These are phyloP conservation scores for Cronartium quercuum DNA, from an alignment of 1,284 basidiomycete genomes.

Conservation along the genomic window DNA sequence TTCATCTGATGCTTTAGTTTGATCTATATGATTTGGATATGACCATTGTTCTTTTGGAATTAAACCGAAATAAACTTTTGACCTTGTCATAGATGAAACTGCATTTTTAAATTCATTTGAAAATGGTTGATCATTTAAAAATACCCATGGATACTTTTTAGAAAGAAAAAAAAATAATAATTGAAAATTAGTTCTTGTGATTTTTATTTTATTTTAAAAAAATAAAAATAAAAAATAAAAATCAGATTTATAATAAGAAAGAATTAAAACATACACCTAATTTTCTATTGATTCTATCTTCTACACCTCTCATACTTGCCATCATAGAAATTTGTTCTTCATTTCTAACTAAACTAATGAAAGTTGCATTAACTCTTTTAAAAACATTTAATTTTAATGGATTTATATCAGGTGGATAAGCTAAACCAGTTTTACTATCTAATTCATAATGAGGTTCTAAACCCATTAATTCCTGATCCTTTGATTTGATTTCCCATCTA, in stretches of 20 bases:
- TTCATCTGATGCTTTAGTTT: conserved; percentile 42
- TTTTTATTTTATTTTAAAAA: not conserved
- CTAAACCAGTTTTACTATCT: not conserved
- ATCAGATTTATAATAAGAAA: not conserved
- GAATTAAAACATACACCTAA: not conserved
- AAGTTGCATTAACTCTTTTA: not conserved
- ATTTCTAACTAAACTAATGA: conserved; percentile 9
- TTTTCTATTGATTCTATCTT: conserved; percentile 15
- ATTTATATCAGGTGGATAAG: conserved; percentile 9
- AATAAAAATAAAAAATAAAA: not conserved
- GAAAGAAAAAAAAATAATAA: not conserved
- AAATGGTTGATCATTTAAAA: conserved; percentile 43
- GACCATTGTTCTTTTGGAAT: conserved; percentile 46
- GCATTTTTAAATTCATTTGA: conserved; percentile 46
- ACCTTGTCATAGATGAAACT: conserved; percentile 45
- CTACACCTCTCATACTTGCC: conserved; percentile 16
- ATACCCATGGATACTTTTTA: conserved; percentile 24
- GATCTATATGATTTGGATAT: conserved; percentile 46
- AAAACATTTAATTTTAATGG: not conserved
- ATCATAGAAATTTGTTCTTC: conserved; percentile 4
- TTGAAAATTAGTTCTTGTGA: not conserved
- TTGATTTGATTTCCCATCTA: not conserved
- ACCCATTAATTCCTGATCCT: not conserved
- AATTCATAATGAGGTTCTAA: not conserved
- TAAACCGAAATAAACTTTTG: conserved; percentile 45